A percentile compares a stretch with the other conserved stretches of the same genome.
Evolutionary conservation across 345 rosid species (phyloP).

Genomic region (Brassica incana): DNA sequence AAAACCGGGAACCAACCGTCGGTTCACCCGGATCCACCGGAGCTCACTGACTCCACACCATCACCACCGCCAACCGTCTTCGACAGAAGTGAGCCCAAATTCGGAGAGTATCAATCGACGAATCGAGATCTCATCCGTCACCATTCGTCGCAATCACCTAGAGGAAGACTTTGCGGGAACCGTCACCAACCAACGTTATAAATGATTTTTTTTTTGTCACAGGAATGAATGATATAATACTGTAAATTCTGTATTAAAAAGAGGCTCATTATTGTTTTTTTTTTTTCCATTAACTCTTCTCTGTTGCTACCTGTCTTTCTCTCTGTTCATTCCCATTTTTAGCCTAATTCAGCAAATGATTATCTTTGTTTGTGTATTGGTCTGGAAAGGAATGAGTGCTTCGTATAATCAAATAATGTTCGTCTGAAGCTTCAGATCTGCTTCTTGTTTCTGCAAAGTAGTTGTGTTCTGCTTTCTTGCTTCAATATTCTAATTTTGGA

Average conservation of each 20-base stretch:
- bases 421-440: constrained; percentile 39
- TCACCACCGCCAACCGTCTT: no score
- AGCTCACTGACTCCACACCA: no score
- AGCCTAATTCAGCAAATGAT: constrained; percentile 32
- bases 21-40: no score
- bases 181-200: constrained; percentile 6
- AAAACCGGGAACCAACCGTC: no score
- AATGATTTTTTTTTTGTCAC: not conserved
- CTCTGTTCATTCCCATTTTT: constrained; percentile 29
- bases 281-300: constrained; percentile 2
- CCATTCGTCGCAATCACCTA: no score
- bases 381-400: constrained; percentile 21
- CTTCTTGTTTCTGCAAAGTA: constrained; percentile 25
- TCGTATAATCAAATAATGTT: constrained; percentile 16
- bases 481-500: not conserved
- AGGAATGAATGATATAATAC: not conserved
- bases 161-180: no score
- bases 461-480: constrained; percentile 5
- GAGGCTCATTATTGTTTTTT: constrained; percentile 28
- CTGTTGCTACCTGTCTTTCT: constrained; percentile 30
- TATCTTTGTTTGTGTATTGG: constrained; percentile 9
- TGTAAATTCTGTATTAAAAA: constrained; percentile 4
- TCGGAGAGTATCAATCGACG: no score
- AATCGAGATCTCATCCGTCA: no score
- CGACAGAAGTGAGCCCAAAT: no score